phyloP scores from a whole-genome alignment of 2,329 filamentous ascomycete species.

The Fusarium proliferatum region DNA sequence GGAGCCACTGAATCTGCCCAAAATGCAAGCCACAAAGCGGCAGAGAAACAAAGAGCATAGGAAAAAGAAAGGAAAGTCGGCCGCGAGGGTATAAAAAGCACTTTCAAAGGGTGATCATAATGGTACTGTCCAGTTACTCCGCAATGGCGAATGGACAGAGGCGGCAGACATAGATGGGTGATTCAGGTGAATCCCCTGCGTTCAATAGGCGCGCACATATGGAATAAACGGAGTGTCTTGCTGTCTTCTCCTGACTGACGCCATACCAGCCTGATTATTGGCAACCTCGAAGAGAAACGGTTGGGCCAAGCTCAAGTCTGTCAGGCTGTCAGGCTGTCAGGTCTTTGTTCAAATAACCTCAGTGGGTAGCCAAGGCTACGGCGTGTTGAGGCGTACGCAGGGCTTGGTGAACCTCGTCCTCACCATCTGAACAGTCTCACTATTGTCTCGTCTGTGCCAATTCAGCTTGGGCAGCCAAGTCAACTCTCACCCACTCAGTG shows the following conservation, averaged over 20 bases:
- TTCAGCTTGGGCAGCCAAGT: constrained; percentile 13
- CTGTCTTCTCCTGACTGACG: background rate
- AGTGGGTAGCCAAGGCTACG: constrained; percentile 18
- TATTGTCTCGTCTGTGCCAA: background rate
- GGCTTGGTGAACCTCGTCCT: background rate
- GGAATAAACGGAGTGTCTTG: constrained; percentile 14
- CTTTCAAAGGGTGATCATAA: background rate
- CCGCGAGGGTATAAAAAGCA: background rate
- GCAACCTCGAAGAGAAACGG: constrained; percentile 20
- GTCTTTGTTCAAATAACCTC: constrained; percentile 26
- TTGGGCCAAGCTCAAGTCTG: constrained; percentile 20
- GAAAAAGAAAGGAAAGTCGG: constrained; percentile 9
- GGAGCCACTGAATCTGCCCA: constrained; percentile 28
- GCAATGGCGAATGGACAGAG: background rate
- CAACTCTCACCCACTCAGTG: background rate
- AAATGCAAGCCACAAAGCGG: constrained; percentile 25
- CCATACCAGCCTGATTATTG: constrained; percentile 11
- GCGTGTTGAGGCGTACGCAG: constrained; percentile 16
- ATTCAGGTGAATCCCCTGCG: background rate
- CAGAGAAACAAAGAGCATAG: constrained; percentile 11
- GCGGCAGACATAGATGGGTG: background rate
- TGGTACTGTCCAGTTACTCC: background rate
- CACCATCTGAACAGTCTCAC: background rate
- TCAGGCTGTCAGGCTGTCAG: background rate
- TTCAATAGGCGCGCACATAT: background rate